Evolutionary conservation across 495 filamentous ascomycete genomes (phyloP).

Genomic region (Penicillium macrosclerotiorum): DNA sequence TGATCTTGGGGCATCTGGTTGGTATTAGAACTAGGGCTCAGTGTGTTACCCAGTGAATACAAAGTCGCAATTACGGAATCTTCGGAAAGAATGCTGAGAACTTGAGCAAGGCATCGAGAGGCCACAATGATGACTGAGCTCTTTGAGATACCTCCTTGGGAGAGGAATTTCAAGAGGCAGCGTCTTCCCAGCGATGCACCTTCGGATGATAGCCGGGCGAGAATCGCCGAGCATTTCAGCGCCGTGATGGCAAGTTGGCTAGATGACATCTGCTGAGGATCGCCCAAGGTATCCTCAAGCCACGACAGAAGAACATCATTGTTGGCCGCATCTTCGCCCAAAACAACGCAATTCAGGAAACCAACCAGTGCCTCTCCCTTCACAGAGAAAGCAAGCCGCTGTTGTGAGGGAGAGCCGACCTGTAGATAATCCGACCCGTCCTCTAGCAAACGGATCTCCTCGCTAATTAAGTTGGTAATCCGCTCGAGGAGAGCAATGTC

Average conservation of each 20-base stretch:
- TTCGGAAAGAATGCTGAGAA: slow-evolving; percentile 77
- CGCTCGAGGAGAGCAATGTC: slow-evolving; percentile 57
- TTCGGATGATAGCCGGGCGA: slow-evolving; percentile 68
- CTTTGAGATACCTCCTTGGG: slow-evolving; percentile 66
- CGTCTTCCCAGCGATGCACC: slow-evolving; percentile 75
- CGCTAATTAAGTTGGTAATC: slow-evolving; percentile 69
- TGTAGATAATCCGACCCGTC: slow-evolving; percentile 85
- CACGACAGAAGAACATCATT: slow-evolving; percentile 78
- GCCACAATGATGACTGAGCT: slow-evolving; percentile 67
- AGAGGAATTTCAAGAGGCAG: slow-evolving; percentile 78
- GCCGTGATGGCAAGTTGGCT: slow-evolving; percentile 69
- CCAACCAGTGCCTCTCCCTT: slow-evolving; percentile 79
- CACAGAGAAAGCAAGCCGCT: slow-evolving; percentile 78
- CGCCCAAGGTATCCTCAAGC: slow-evolving; percentile 75
- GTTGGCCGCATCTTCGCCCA: slow-evolving; percentile 78
- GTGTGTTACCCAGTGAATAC: slow-evolving; percentile 88
- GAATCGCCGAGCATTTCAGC: slow-evolving; percentile 76
- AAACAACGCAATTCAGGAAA: slow-evolving; percentile 77
- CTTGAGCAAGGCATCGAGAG: slow-evolving; percentile 74
- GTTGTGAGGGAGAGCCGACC: slow-evolving; percentile 81
- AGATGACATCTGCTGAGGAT: slow-evolving; percentile 78
- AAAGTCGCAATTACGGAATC: slow-evolving; percentile 93
- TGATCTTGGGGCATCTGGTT: slow-evolving; percentile 36
- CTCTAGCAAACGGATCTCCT: slow-evolving; percentile 83
- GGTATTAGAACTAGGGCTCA: slow-evolving; percentile 61